Conservation (phyloP, 495 filamentous ascomycete genomes). For the Trichoderma virens region DNA sequence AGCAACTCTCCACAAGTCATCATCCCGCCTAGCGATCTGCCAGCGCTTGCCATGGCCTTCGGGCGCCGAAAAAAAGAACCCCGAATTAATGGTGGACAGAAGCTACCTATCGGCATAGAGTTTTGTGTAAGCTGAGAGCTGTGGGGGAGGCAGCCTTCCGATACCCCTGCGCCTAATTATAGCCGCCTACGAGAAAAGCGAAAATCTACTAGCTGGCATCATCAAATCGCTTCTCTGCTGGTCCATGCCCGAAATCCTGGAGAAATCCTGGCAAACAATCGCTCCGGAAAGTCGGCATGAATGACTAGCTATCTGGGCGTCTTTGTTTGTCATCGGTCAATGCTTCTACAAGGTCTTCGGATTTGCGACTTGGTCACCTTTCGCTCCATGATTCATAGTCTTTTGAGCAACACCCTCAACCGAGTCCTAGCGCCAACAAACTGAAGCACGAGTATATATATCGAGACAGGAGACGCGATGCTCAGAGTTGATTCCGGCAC, state of each 20-base stretch:
- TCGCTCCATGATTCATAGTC: background rate
- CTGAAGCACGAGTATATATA: background rate
- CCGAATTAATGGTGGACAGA: background rate
- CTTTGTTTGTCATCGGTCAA: too few relatives aligned
- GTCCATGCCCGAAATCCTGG: background rate
- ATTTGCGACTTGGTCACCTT: background rate
- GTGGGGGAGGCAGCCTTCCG: constrained; percentile 3
- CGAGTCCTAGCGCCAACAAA: background rate
- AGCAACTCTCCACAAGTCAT: too few relatives aligned
- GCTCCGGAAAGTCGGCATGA: background rate
- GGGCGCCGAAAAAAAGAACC: background rate
- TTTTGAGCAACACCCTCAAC: background rate
- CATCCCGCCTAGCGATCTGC: background rate
- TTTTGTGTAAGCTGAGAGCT: background rate
- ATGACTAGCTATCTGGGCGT: too few relatives aligned
- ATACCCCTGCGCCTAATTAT: background rate
- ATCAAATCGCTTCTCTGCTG: background rate
- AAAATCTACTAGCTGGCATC: constrained; percentile 2
- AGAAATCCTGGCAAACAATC: background rate
- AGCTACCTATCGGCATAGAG: background rate
- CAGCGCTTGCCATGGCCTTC: background rate
- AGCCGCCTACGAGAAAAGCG: background rate
- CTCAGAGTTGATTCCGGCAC: background rate
- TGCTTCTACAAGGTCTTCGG: too few relatives aligned
- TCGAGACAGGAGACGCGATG: background rate